Base-by-base conservation (phyloP, 2,329 filamentous ascomycete species). In the Cucurbitaria berberidis region DNA sequence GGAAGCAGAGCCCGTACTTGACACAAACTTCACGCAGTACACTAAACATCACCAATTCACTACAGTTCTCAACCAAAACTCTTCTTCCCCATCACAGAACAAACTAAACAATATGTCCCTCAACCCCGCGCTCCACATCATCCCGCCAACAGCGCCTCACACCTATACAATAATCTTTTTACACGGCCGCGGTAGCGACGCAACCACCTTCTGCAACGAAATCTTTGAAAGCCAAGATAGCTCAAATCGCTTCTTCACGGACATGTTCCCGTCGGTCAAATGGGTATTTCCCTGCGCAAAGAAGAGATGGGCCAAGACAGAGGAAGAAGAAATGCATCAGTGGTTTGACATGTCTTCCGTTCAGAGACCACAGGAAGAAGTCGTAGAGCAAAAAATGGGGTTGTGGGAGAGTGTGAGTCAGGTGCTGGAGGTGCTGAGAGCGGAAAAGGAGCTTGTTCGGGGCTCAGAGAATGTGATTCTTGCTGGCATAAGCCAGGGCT, bases 261-360 rank as follows among this genome's bases (percentile, higher is more conserved):
- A 19, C 72, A 76, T 26, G 72, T 82, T 60, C 75, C 78, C 58
- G 2, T 7, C 38, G 8, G 13, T 57, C 16, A 64, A 56, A 57
- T 83, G 80, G 77, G 77, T 83, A 6, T 84, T 83, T 45, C 81
- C 81, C 7, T 73, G 76, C 46, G 78, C 80, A 0, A 70, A 74
- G 9, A 27, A 61, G 30, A 62, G 66, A 40, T 29, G 63, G 29
- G 57, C 67, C 22, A 64, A 70, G 43, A 49, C 51, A 40, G 35
- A 58, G 16, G 56, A 63, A 44, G 64, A 73, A 24, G 53, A 62
- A 2, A 51, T 62, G 48, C 70, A 74, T 15, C 78, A 82, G 59
- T 84, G 81, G 82, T 84, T 83, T 62, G 81, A 84, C 60, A 74
- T 82, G 30, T 80, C 74, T 70, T 78, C 79, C 44, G 68, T 77